These are phyloP conservation scores for Sambucus nigra DNA, from an alignment of 129 eudicot genomes.

Conservation along the genomic window DNA sequence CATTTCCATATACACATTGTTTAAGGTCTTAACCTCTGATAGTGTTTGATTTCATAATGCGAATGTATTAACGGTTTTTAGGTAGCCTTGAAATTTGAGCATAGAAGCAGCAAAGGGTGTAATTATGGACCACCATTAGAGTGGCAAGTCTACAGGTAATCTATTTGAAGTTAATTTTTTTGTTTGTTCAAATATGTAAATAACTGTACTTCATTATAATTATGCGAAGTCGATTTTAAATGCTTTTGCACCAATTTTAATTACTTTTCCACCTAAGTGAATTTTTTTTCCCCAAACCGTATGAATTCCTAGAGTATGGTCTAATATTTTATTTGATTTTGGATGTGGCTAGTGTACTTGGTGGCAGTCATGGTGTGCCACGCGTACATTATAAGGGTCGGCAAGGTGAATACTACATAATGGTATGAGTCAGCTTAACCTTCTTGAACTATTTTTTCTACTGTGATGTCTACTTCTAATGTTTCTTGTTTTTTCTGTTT, in stretches of 20 bases:
- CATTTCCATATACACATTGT: neutral
- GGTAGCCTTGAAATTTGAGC: conserved; percentile 89
- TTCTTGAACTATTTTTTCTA: neutral
- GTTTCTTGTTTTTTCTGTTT: neutral
- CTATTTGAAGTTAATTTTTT: no score
- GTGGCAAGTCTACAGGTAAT: conserved; percentile 88
- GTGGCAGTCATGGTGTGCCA: conserved; percentile 93
- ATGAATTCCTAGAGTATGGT: neutral
- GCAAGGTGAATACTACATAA: conserved; percentile 71
- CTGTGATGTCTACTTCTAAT: neutral
- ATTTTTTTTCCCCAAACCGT: neutral
- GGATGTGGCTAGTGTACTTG: conserved; percentile 42
- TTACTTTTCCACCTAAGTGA: no score
- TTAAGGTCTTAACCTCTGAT: neutral
- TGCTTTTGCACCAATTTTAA: conserved; percentile 2
- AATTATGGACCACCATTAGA: conserved; percentile 85
- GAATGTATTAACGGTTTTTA: conserved; percentile 10
- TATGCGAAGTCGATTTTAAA: neutral
- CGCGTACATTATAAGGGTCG: conserved; percentile 78
- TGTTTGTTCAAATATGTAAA: no score
- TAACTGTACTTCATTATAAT: no score
- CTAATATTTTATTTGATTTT: conserved; percentile 1
- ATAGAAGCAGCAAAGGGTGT: conserved; percentile 87
- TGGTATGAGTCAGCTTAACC: conserved; percentile 31
- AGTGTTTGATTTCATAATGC: neutral